Evolutionary conservation across 2,329 filamentous ascomycete genomes (phyloP), one percentile per base, ranked within the genome.

Genomic region (Aspergillus caelatus): DNA sequence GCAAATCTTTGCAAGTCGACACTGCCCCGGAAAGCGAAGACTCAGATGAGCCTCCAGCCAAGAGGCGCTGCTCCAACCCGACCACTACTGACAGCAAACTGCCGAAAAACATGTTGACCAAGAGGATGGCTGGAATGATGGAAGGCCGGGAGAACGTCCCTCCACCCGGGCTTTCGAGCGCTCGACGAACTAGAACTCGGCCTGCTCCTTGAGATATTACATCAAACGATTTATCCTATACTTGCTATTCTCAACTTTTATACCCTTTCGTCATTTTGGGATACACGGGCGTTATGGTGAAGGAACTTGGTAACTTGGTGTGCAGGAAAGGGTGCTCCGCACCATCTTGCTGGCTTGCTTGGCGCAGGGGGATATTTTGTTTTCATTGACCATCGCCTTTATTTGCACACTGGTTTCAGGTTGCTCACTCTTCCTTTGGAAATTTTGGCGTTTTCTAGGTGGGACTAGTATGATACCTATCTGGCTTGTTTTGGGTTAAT

Each of bases 141-240:
- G 80, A 81, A 60, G 82, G 81, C 3, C 76, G 80, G 50, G 82
- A 84, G 67, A 83, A 84, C 65, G 67, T 77, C 30, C 73, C 75
- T 11, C 73, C 72, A 1, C 68, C 72, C 50, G 70, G 67, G 46
- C 65, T 68, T 28, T 60, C 67, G 23, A 66, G 67, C 58, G 70
- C 72, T 28, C 74, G 77, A 58, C 72, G 73, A 48, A 67, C 76
- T 14, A 72, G 78, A 66, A 72, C 61, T 36, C 72, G 73, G 36
- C 70, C 71, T 55, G 73, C 75, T 23, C 64, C 70, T 55, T 72
- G 68, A 66, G 59, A 61, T 32, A 4, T n/a, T n/a, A 11, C 8
- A 26, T 11, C 26, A 9, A 30, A 32, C 14, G 12, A 19, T 30
- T 30, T 10, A 57, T 21, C n/a, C 11, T 21, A 12, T 28, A 30